Conservation (phyloP, 805 yeast genomes). For the Saccharomycopsis javanensis region DNA sequence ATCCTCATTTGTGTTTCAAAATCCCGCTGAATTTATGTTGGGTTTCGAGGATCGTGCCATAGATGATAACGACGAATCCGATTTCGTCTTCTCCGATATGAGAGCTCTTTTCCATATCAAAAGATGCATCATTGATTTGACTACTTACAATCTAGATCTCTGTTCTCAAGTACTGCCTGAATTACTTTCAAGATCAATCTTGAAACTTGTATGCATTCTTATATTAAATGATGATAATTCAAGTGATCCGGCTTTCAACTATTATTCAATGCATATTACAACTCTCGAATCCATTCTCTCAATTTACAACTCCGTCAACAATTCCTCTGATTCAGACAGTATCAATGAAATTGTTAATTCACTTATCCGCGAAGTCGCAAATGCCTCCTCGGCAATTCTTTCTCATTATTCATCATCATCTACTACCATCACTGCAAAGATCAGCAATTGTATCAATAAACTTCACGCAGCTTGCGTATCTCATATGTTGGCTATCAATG, state of each 20-base stretch:
- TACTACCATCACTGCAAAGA: background rate
- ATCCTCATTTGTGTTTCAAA: conserved; percentile 36
- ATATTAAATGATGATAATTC: conserved; percentile 16
- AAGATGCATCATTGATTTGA: conserved; percentile 13
- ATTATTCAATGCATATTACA: background rate
- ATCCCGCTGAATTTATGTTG: conserved; percentile 11
- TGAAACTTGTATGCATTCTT: conserved; percentile 12
- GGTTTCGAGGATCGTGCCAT: background rate
- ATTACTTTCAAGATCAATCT: conserved; percentile 6
- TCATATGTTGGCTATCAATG: conserved; percentile 19
- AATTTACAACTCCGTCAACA: background rate
- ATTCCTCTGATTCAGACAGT: background rate
- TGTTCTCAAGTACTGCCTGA: conserved; percentile 1
- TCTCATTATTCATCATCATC: conserved; percentile 14
- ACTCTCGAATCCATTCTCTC: background rate
- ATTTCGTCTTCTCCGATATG: background rate
- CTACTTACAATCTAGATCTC: conserved; percentile 7
- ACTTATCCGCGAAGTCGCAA: conserved; percentile 14
- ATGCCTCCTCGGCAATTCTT: conserved; percentile 15
- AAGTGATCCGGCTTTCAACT: background rate
- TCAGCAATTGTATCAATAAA: conserved; percentile 6
- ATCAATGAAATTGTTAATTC: conserved; percentile 6
- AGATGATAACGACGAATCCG: background rate
- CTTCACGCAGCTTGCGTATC: conserved; percentile 17
- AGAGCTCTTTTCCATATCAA: conserved; percentile 11